Evolutionary conservation across 441 rosid genomes (phyloP), one percentile per base, ranked within the genome.

Genomic region (Aleurites moluccanus): DNA sequence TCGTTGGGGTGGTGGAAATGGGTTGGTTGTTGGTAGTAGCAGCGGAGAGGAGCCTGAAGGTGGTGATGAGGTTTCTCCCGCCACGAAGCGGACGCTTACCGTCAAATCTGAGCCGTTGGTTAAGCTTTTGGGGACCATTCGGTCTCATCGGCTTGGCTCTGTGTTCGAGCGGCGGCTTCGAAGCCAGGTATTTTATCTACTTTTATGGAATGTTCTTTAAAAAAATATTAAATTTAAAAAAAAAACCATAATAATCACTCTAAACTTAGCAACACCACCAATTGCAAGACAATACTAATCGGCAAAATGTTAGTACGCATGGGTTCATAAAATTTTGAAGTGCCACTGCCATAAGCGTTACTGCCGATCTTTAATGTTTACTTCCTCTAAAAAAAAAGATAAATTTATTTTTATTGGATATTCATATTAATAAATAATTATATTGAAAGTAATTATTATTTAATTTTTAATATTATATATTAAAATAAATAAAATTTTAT

Each of bases 61-160:
- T n/a, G 84, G 72, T 13, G 83, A 80, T n/a, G 86, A 77, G 79
- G 80, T 85, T 50, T 85, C 85, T 83, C 88, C 86, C 84, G 82
- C 86, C 84, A 85, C 72, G 38, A 87, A 83, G 72, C 40, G 55
- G 67, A 40, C 30, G 23, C 57, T 80, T 69, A 84, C 86, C 64
- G 83, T 77, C 73, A 85, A 87, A 81, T 81, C 81, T 4, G 86
- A 82, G 75, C 82, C 83, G 61, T 64, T 84, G 77, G 45, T 77
- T 72, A 76, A 64, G 65, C 69, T 85, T 5, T 74, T 85, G 13
- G 81, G 64, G 30, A 81, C 63, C 40, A 82, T 87, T 42, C 81
- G 84, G 59, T 78, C 86, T 13, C 83, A 85, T 75, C 85, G 83
- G 80, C 84, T 87, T 82, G 78, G 88, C 87, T 85, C 85, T 45